phyloP scores from a whole-genome alignment of 2,329 filamentous ascomycete species.

The Nemania serpens region DNA sequence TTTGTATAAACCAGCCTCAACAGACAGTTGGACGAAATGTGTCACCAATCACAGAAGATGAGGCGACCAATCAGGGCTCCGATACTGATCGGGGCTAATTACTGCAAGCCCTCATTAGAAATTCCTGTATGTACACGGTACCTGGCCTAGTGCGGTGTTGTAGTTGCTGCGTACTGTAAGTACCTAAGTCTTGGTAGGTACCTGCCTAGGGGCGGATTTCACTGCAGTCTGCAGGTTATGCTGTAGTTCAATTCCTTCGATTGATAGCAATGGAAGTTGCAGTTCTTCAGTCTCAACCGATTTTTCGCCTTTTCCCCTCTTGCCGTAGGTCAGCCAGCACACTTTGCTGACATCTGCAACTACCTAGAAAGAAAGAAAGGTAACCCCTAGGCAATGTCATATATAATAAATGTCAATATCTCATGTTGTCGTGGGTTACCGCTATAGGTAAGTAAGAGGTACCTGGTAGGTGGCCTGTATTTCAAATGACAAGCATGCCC shows the following conservation, averaged over 20 bases:
- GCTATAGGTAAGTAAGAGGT: not conserved
- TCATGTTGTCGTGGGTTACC: not conserved
- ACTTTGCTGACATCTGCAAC: not conserved
- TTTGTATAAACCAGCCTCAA: constrained; percentile 19
- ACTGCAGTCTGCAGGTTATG: no score
- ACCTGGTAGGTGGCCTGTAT: not conserved
- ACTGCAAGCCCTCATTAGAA: constrained; percentile 6
- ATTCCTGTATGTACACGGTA: not conserved
- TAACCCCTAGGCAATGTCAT: no score
- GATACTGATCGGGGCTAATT: constrained; percentile 18
- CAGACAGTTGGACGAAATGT: constrained; percentile 20
- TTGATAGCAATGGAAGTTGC: no score
- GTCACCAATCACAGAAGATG: constrained; percentile 28
- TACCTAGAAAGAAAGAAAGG: not conserved
- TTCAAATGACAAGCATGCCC: not conserved
- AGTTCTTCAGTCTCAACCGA: no score
- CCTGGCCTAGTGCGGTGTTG: no score
- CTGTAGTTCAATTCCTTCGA: not conserved
- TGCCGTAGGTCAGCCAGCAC: not conserved
- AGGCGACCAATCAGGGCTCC: constrained; percentile 34
- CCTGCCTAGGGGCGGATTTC: no score
- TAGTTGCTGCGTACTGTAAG: no score
- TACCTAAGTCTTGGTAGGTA: no score
- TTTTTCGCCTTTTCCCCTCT: not conserved
- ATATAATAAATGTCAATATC: not conserved